These are phyloP conservation scores for Pichia rugopelliculosa DNA, from an alignment of 805 yeast genomes.

Conservation along the genomic window DNA sequence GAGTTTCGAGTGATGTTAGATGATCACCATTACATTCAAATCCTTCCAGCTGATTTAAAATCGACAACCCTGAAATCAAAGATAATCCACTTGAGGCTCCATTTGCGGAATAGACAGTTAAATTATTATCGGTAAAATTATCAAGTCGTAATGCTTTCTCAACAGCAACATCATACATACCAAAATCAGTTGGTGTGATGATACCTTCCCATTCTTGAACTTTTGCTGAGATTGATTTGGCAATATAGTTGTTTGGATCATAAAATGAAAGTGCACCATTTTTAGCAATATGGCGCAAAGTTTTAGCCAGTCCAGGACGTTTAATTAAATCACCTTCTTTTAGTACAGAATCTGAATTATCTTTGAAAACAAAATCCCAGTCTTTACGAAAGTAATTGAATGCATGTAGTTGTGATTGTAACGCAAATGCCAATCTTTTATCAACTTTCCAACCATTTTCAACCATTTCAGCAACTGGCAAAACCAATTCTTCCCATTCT, in stretches of 20 bases:
- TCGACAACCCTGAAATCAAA: constrained; percentile 62
- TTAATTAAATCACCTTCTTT: constrained; percentile 51
- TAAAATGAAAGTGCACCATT: constrained; percentile 79
- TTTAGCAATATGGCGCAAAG: constrained; percentile 60
- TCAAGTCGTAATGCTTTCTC: constrained; percentile 38
- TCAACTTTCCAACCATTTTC: constrained; percentile 56
- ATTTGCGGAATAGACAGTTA: constrained; percentile 44
- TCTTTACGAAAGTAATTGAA: constrained; percentile 29
- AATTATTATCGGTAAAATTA: constrained; percentile 21
- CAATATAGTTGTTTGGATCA: constrained; percentile 75
- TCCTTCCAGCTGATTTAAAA: constrained; percentile 37
- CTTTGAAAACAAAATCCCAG: constrained; percentile 50
- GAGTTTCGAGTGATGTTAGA: constrained; percentile 43
- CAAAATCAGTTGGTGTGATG: constrained; percentile 57
- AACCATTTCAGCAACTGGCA: constrained; percentile 67
- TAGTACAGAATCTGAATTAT: constrained; percentile 26
- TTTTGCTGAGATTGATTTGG: constrained; percentile 44
- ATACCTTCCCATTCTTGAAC: constrained; percentile 60
- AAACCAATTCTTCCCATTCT: constrained; percentile 63
- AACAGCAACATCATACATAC: constrained; percentile 45
- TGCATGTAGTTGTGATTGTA: constrained; percentile 31
- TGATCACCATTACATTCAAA: constrained; percentile 31
- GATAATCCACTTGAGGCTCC: constrained; percentile 88
- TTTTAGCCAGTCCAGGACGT: constrained; percentile 57
- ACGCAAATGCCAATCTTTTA: constrained; percentile 36